Percentiles rank a stretch among this genome's conserved stretches.
phyloP scores from a whole-genome alignment of 345 rosid genomes.

The Salix exigua region DNA sequence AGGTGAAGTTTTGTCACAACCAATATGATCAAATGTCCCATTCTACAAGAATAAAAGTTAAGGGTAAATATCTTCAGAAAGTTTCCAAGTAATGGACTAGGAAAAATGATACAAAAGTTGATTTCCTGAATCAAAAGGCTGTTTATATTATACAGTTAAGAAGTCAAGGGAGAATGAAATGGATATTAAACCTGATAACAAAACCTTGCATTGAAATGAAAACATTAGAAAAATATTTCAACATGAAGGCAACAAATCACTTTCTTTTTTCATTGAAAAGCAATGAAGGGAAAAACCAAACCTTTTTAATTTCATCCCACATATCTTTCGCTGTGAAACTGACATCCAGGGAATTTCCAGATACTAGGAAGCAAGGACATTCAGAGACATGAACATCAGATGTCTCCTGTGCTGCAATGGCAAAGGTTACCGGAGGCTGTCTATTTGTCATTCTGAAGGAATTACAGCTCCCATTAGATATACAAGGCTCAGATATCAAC shows the following conservation, averaged over 20 bases:
- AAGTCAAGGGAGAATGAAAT: too few species aligned
- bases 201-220: too few species aligned
- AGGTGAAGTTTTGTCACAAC: constrained; percentile 22
- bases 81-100: background rate
- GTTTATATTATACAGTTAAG: too few species aligned
- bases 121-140: background rate
- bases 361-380: constrained; percentile 67
- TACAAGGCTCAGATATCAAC: background rate
- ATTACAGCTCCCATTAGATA: background rate
- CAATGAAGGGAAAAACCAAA: constrained; percentile 10
- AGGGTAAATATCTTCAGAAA: background rate
- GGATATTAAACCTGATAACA: too few species aligned
- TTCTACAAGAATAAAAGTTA: constrained; percentile 35
- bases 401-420: constrained; percentile 66
- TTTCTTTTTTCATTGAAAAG: background rate
- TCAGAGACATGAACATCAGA: constrained; percentile 59
- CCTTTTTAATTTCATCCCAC: constrained; percentile 85
- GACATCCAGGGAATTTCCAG: constrained; percentile 63
- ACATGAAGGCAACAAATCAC: background rate
- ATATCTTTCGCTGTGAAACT: constrained; percentile 74
- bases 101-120: background rate
- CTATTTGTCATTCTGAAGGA: constrained; percentile 57
- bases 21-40: constrained; percentile 60
- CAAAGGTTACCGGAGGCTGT: constrained; percentile 56
- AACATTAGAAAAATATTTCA: background rate